Evolutionary conservation across 2,329 filamentous ascomycete species (phyloP), one percentile per base, ranked within the genome.

Genomic region (Paracoccidioides lutzii): DNA sequence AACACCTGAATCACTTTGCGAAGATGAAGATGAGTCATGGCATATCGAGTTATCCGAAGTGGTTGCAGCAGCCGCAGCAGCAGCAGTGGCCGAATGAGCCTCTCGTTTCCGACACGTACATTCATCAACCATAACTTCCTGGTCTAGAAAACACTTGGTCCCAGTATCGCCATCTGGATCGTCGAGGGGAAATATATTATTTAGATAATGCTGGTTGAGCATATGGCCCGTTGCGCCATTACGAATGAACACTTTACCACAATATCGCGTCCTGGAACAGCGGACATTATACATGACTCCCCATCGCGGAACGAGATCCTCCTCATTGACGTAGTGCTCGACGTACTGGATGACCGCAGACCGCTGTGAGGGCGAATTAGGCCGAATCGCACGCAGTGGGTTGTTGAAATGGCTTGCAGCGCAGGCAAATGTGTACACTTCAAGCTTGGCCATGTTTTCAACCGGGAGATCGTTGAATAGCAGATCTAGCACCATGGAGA

Each of bases 331-430:
- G 64, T 90, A 93, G 68, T 93, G 88, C 69, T 93, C 88, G 42
- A 93, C 84, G 60, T 90, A 78, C 5, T 79, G 76, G 53, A 91
- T 83, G 2, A 79, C 79, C 46, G n/a, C 44, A 52, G 45, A 28
- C 22, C 49, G 46, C 3, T 0, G 69, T 68, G 9, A 66, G 63
- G 55, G 69, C 62, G 32, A 44, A 7, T 15, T 22, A 10, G 68
- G 67, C 14, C 65, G 65, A n/a, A 66, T 56, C 0, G 72, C 62
- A 57, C 79, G 77, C 60, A 81, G 78, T 0, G 87, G 87, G 60
- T 89, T 88, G 68, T 90, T 90, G 73, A 89, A 90, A 67, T 90
- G 86, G 63, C 88, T 88, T 0, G 87, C 84, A 0, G 86, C 87
- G 56, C 81, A 85, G 33, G 85, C 87, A 66, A 91, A 91, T 0